A percentile compares a stretch with the other conserved stretches of the same genome.
Evolutionary conservation across 2,329 filamentous ascomycete species (phyloP).

Genomic region (Colletotrichum truncatum): DNA sequence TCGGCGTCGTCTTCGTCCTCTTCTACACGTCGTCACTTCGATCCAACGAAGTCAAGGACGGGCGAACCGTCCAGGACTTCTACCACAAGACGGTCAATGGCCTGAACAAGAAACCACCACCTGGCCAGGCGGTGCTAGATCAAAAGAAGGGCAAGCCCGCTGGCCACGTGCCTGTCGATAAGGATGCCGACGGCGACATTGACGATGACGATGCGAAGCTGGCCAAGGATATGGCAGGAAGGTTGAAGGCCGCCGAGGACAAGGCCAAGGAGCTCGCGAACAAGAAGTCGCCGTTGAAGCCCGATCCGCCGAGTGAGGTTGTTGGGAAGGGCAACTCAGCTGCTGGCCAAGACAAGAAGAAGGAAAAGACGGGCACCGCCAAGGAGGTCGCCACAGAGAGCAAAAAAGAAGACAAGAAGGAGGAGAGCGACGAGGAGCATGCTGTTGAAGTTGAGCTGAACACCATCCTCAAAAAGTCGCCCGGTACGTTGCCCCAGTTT

Average conservation of each 20-base stretch:
- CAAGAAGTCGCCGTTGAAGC: slow-evolving; percentile 69
- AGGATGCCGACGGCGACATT: slow-evolving; percentile 63
- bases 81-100: slow-evolving; percentile 69
- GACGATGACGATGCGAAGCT: slow-evolving; percentile 65
- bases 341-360: slow-evolving; percentile 56
- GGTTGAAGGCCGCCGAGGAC: slow-evolving; percentile 74
- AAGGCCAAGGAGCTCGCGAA: slow-evolving; percentile 75
- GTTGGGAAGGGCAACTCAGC: slow-evolving; percentile 68
- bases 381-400: slow-evolving; percentile 45
- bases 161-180: slow-evolving; percentile 53
- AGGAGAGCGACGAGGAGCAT: slow-evolving; percentile 66
- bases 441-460: slow-evolving; percentile 78
- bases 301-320: slow-evolving; percentile 65
- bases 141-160: slow-evolving; percentile 47
- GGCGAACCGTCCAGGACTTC: slow-evolving; percentile 59
- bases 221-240: slow-evolving; percentile 64
- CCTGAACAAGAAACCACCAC: slow-evolving; percentile 40
- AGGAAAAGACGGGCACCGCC: slow-evolving; percentile 60
- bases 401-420: slow-evolving; percentile 44
- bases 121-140: slow-evolving; percentile 51
- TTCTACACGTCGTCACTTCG: slow-evolving; percentile 75
- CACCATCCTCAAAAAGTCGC: slow-evolving; percentile 82
- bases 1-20: slow-evolving; percentile 72
- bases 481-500: slow-evolving; percentile 64
- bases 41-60: slow-evolving; percentile 57